Conservation (phyloP, 2,329 filamentous ascomycete genomes). For the Aspergillus versicolor region DNA sequence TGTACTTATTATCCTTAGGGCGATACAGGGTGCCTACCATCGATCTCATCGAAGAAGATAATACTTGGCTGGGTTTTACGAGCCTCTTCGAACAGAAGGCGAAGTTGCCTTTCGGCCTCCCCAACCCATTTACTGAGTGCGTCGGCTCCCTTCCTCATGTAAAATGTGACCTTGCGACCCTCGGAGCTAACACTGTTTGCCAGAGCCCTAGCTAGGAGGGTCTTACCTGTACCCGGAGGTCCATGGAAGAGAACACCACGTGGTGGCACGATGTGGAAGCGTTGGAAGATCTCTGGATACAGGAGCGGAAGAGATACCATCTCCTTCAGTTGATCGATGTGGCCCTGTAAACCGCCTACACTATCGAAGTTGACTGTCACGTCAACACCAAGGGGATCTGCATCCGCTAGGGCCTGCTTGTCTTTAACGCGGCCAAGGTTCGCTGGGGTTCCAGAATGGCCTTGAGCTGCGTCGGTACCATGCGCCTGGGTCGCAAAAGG, state of each 20-base stretch:
- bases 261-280: slow-evolving; percentile 89
- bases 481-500: slow-evolving; percentile 57
- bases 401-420: slow-evolving; percentile 85
- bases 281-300: slow-evolving; percentile 90
- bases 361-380: slow-evolving; percentile 90
- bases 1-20: neutral
- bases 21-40: slow-evolving; percentile 56
- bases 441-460: slow-evolving; percentile 63
- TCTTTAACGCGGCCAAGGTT: slow-evolving; percentile 94
- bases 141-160: slow-evolving; percentile 98
- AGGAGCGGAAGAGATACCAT: slow-evolving; percentile 95
- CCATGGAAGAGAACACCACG: slow-evolving; percentile 95
- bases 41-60: slow-evolving; percentile 99
- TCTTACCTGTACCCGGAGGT: slow-evolving; percentile 96
- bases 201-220: slow-evolving; percentile 86
- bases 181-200: slow-evolving; percentile 87
- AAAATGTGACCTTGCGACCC: slow-evolving; percentile 94
- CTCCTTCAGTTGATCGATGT: slow-evolving; percentile 96
- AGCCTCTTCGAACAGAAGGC: slow-evolving; percentile 92
- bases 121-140: slow-evolving; percentile 98
- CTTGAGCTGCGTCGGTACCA: slow-evolving; percentile 56
- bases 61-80: slow-evolving; percentile 95
- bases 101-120: slow-evolving; percentile 92
- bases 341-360: slow-evolving; percentile 86
- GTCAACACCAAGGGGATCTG: slow-evolving; percentile 91